Base-by-base conservation (phyloP, 208 protist genomes). In the Leishmania guyanensis region DNA sequence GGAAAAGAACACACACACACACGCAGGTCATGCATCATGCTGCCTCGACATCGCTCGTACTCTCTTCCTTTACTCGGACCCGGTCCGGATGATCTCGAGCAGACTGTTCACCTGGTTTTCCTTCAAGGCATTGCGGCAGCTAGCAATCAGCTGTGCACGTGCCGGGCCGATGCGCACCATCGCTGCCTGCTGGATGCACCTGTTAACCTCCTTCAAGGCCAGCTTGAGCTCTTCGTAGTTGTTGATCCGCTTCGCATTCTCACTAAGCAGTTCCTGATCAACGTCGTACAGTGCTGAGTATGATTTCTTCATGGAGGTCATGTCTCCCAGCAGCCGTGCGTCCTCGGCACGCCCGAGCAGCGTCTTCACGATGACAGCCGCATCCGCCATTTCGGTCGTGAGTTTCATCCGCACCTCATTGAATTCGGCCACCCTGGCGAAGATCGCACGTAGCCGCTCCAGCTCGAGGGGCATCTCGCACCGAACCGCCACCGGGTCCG, bases 311-410 rank as follows among this genome's bases (percentile, higher is more conserved):
- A 98, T 98, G 69, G 71, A 68, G 33, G 48, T 53, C 78, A 98
- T 94, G 79, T 99, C 93, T 26, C 81, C 88, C 46, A 99, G 88
- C n/a, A 99, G 78, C 51, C 97, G 85, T 14, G 97, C 90, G 73
- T 99, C 96, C 88, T 99, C 97, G 43, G 96, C 97, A 60, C 90
- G 89, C 51, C 98, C 90, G 33, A 99, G 92, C 60, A 99, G 80
- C 58, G 93, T 89, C 84, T 98, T 98, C n/a, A 98, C 82, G 12
- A 87, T 84, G 22, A 93, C 83, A 14, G 95, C 94, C 5, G 84
- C 86, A 80, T 99, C 97, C 5, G 97, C 98, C 93, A 99, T 99
- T 80, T 98, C 96, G 2, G 94, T 92, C 69, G 91, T 98, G 53
- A 99, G 88, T 86, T 95, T 93, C 84, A 96, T 78, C 20, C 97